A percentile compares a stretch with the other conserved stretches of the same genome.
Conservation (phyloP, 306 rosid species). For the Prunus persica region DNA sequence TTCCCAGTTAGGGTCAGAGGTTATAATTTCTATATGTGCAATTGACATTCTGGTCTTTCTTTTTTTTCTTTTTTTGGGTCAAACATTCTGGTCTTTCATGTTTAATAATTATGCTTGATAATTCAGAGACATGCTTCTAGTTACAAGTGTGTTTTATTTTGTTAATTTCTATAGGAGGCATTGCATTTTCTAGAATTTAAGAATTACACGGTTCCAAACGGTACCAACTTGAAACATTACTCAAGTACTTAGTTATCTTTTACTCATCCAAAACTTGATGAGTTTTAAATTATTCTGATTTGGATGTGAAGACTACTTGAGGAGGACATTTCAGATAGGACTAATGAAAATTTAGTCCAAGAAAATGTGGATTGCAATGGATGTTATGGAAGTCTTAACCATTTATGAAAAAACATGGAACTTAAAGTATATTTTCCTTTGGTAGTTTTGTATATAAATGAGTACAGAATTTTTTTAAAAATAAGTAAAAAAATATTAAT, state of each 20-base stretch:
- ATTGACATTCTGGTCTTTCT: not conserved
- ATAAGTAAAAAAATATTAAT: not conserved
- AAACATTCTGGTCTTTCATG: not conserved
- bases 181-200: no score
- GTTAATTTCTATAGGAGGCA: no score
- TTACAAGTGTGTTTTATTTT: no score
- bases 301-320: not conserved
- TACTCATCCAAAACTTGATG: not conserved
- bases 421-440: not conserved
- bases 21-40: not conserved
- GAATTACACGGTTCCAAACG: no score
- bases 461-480: no score
- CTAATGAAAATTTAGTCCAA: not conserved
- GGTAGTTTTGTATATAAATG: not conserved
- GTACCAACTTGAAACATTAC: not conserved
- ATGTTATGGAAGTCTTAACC: not conserved
- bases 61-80: no score
- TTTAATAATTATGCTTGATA: no score
- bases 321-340: not conserved
- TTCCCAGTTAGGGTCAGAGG: not conserved
- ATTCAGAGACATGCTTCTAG: no score
- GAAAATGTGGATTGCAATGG: not conserved
- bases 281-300: not conserved
- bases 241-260: not conserved
- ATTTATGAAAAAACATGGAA: no score